Conservation (phyloP, 2,329 filamentous ascomycete genomes). For the Cordyceps cicadae region DNA sequence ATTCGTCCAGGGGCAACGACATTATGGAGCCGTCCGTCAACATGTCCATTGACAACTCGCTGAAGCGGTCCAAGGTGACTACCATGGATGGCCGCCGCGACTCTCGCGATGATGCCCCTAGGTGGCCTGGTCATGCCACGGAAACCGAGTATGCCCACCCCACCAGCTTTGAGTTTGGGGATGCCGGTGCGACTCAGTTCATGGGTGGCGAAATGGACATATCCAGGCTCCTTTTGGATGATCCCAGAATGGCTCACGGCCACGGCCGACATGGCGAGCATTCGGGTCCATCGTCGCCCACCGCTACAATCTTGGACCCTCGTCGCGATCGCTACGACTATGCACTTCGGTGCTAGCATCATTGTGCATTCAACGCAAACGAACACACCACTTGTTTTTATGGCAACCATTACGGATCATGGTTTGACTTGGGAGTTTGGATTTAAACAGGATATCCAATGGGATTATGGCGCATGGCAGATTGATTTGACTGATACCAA, state of each 20-base stretch:
- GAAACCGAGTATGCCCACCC: conserved; percentile 23
- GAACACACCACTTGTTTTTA: conserved; percentile 8
- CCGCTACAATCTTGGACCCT: conserved; percentile 13
- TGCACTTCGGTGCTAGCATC: conserved; percentile 15
- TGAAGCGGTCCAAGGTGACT: conserved; percentile 31
- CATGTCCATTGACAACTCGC: conserved; percentile 39
- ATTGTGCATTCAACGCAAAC: not conserved
- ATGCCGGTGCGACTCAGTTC: conserved; percentile 31
- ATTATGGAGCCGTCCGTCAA: conserved; percentile 44
- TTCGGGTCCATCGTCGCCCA: conserved; percentile 19
- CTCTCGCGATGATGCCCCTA: conserved; percentile 40
- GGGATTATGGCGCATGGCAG: conserved; percentile 9
- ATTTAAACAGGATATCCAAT: conserved; percentile 3
- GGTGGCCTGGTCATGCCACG: conserved; percentile 31
- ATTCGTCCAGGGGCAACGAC: conserved; percentile 31
- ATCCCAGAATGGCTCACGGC: conserved; percentile 27
- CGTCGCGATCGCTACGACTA: conserved; percentile 16
- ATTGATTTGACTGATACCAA: conserved; percentile 11
- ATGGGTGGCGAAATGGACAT: conserved; percentile 53
- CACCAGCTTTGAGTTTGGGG: conserved; percentile 36
- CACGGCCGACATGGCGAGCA: conserved; percentile 22
- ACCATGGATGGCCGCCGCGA: conserved; percentile 30
- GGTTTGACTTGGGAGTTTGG: conserved; percentile 12
- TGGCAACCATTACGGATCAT: not conserved
- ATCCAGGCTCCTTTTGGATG: conserved; percentile 50